These are phyloP conservation scores for Pleurotus tuber-regium DNA, from an alignment of 768 basidiomycete species.

Conservation along the genomic window DNA sequence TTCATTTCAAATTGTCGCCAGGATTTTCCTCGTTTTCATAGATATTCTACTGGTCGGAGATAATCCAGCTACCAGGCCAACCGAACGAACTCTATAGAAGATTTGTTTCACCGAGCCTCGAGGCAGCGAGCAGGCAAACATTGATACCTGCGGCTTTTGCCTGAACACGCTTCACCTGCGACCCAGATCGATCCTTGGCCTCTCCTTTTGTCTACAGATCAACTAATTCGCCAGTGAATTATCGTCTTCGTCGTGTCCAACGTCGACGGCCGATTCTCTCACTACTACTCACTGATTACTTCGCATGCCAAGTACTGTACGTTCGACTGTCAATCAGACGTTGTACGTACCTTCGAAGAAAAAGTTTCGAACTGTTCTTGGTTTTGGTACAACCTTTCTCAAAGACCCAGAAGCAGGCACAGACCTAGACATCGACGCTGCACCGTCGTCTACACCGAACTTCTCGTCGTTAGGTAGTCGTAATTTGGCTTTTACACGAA, in stretches of 20 bases:
- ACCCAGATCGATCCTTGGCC: conserved; percentile 5
- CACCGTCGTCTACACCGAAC: conserved; percentile 24
- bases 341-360: conserved; percentile 31
- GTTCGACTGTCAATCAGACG: conserved; percentile 15
- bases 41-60: not conserved
- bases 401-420: conserved; percentile 34
- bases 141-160: conserved; percentile 6
- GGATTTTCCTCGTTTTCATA: not conserved
- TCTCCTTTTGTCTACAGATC: conserved; percentile 9
- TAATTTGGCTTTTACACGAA: conserved; percentile 31
- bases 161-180: conserved; percentile 9
- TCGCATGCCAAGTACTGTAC: conserved; percentile 17
- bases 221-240: conserved; percentile 5
- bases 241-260: conserved; percentile 3
- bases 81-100: not conserved
- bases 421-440: conserved; percentile 30
- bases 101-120: conserved; percentile 10
- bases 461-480: conserved; percentile 24
- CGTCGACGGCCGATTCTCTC: not conserved
- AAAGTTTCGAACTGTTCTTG: conserved; percentile 48
- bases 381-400: conserved; percentile 35
- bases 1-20: no score
- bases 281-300: not conserved
- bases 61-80: no score
- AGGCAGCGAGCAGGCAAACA: conserved; percentile 11